Percentiles rank a stretch among this genome's conserved stretches.
phyloP scores from a whole-genome alignment of 495 filamentous ascomycete species.

The Penicillium egyptiacum region DNA sequence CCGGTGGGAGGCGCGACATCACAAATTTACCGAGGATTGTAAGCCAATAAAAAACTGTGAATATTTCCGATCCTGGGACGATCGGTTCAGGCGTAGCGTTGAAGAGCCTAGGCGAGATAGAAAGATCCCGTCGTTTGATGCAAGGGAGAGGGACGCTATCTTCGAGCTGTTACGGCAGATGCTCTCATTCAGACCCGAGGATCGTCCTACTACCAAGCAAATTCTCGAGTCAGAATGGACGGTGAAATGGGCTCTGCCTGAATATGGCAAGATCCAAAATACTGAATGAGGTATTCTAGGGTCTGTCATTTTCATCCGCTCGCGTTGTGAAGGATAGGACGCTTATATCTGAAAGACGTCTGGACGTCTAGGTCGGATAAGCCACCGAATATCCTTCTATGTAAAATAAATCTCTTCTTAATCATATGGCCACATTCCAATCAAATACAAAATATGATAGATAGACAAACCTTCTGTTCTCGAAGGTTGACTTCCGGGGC shows the following conservation, averaged over 20 bases:
- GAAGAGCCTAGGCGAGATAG: slow-evolving; percentile 23
- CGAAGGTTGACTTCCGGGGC: no score
- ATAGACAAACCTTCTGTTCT: no score
- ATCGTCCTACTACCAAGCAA: slow-evolving; percentile 34
- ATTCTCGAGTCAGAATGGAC: slow-evolving; percentile 41
- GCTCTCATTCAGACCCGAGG: slow-evolving; percentile 41
- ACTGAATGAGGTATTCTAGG: slow-evolving; percentile 8
- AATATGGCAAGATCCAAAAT: slow-evolving; percentile 28
- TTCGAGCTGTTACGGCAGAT: slow-evolving; percentile 40
- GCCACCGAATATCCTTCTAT: no score
- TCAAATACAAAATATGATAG: no score
- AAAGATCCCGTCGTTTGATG: slow-evolving; percentile 23
- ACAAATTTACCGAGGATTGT: slow-evolving; percentile 24
- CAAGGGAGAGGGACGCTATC: slow-evolving; percentile 32
- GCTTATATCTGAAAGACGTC: no score
- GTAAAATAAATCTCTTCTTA: no score
- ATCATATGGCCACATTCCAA: no score
- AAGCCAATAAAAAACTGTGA: slow-evolving; percentile 26
- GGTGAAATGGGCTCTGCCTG: slow-evolving; percentile 43
- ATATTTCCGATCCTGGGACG: slow-evolving; percentile 25
- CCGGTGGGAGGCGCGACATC: slow-evolving; percentile 22
- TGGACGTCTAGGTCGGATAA: no score
- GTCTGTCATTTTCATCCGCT: background rate
- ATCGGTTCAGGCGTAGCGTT: slow-evolving; percentile 30
- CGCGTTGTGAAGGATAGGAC: no score